A percentile compares a stretch with the other conserved stretches of the same genome.
These are phyloP conservation scores for Hymenoscyphus infarciens DNA, from an alignment of 2,329 filamentous ascomycete genomes.

Conservation along the genomic window DNA sequence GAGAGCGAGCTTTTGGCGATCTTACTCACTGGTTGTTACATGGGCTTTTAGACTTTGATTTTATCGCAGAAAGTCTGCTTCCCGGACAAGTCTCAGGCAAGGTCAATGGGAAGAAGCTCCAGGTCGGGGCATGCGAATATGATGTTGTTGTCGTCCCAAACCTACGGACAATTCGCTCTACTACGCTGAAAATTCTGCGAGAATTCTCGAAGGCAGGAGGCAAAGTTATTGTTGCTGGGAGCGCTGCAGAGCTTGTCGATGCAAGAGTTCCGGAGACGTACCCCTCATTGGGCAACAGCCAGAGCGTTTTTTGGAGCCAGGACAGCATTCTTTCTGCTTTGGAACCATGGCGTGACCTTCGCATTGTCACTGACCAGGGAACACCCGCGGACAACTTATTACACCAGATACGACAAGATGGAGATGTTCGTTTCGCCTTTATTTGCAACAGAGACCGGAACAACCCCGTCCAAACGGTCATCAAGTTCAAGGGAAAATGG, in stretches of 20 bases:
- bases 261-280: conserved; percentile 16
- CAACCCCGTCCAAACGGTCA: conserved; percentile 20
- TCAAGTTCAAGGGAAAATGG: conserved; percentile 32
- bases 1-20: conserved; percentile 32
- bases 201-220: conserved; percentile 28
- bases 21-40: conserved; percentile 33
- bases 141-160: conserved; percentile 35
- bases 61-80: conserved; percentile 35
- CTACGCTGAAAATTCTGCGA: conserved; percentile 29
- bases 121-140: conserved; percentile 34
- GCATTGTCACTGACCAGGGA: conserved; percentile 19
- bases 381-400: conserved; percentile 23
- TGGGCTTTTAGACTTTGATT: conserved; percentile 37
- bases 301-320: conserved; percentile 24
- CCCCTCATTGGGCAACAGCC: conserved; percentile 18
- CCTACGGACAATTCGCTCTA: conserved; percentile 34
- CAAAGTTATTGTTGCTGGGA: conserved; percentile 29
- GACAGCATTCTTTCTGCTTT: conserved; percentile 25
- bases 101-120: conserved; percentile 15
- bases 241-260: conserved; percentile 27
- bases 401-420: conserved; percentile 35
- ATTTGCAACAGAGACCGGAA: conserved; percentile 35
- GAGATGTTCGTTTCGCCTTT: conserved; percentile 32
- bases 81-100: conserved; percentile 23
- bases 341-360: conserved; percentile 28